Conservation (phyloP, 352 stramenopile genomes). For the Blastocystis sp. region DNA sequence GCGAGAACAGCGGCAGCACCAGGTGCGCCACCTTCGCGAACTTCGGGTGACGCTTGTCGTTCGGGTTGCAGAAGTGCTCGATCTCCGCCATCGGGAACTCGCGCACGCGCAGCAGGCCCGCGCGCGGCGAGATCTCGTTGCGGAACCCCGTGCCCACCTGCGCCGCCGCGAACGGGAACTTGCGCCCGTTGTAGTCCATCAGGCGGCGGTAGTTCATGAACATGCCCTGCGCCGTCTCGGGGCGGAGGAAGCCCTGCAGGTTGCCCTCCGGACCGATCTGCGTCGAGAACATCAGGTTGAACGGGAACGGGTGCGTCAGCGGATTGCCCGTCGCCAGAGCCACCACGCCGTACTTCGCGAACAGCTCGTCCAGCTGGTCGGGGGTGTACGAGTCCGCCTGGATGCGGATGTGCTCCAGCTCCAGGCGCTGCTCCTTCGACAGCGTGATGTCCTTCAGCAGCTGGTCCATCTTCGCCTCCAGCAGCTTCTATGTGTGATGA, state of each 20-base stretch:
- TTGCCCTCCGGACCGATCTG: constrained; percentile 95
- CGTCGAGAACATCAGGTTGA: constrained; percentile 99
- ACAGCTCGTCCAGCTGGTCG: constrained; percentile 89
- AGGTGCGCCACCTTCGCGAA: constrained; percentile 85
- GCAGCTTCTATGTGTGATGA: constrained; percentile 7
- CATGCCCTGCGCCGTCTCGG: constrained; percentile 95
- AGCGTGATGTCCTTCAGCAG: constrained; percentile 91
- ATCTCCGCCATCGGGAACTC: constrained; percentile 99
- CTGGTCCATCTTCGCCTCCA: constrained; percentile 82
- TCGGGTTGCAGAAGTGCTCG: constrained; percentile 96
- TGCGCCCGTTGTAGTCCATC: constrained; percentile 93
- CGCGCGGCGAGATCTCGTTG: constrained; percentile 93
- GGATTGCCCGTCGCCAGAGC: constrained; percentile 83
- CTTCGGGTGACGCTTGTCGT: constrained; percentile 94
- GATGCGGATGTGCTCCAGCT: constrained; percentile 81
- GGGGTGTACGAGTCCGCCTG: constrained; percentile 95
- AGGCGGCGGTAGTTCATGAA: constrained; percentile 98
- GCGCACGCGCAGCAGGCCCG: constrained; percentile 90
- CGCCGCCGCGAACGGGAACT: constrained; percentile 84
- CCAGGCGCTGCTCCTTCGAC: neutral
- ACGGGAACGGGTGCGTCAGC: constrained; percentile 92
- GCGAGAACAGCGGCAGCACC: constrained; percentile 85
- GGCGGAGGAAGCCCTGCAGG: constrained; percentile 90
- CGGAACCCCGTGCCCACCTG: constrained; percentile 86
- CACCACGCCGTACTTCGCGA: constrained; percentile 89